Conservation (phyloP, 306 rosid species). For the Parietaria judaica region DNA sequence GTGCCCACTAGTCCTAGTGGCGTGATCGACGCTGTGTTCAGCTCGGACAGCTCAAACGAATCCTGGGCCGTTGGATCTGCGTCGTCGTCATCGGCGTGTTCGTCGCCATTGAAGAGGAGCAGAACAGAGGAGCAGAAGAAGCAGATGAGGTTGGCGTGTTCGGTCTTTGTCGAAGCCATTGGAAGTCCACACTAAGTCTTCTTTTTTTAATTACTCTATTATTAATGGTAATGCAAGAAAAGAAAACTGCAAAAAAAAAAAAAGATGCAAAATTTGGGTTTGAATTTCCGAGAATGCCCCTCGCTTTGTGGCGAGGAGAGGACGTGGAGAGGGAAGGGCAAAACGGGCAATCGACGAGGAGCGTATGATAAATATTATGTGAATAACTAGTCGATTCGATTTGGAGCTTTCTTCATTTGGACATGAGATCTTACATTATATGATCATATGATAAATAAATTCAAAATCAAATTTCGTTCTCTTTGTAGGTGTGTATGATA, state of each 20-base stretch:
- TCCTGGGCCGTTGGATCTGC: conserved; percentile 66
- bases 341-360: conserved; percentile 35
- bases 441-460: conserved; percentile 40
- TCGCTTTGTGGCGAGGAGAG: conserved; percentile 8
- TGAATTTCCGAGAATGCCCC: conserved; percentile 45
- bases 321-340: conserved; percentile 35
- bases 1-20: conserved; percentile 73
- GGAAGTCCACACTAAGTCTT: conserved; percentile 38
- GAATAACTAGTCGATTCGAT: conserved; percentile 4
- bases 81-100: conserved; percentile 25
- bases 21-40: conserved; percentile 55
- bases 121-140: conserved; percentile 39
- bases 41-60: conserved; percentile 69
- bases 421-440: conserved; percentile 33
- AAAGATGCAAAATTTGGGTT: neutral
- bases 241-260: neutral
- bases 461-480: conserved; percentile 38
- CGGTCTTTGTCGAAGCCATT: conserved; percentile 46
- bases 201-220: neutral
- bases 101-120: conserved; percentile 58
- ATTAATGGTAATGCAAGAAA: neutral
- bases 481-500: conserved; percentile 15
- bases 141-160: conserved; percentile 41
- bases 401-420: conserved; percentile 32
- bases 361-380: neutral